Conservation (phyloP, 306 rosid genomes). For the Quercus dentata region DNA sequence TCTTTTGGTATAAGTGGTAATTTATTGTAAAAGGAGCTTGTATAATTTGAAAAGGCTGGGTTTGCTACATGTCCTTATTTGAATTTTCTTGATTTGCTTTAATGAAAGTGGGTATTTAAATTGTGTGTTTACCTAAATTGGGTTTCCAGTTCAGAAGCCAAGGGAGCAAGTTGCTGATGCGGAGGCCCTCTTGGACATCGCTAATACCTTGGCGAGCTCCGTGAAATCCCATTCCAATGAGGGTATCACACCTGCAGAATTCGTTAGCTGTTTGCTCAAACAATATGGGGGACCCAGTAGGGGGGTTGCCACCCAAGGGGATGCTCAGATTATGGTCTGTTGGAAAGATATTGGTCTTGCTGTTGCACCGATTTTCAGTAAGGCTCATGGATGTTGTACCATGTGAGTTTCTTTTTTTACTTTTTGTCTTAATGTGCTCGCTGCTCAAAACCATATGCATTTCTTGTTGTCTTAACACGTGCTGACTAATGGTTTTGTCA, state of each 20-base stretch:
- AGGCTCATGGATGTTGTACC: conserved; percentile 56
- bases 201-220: conserved; percentile 47
- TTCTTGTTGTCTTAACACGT: not conserved
- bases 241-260: conserved; percentile 67
- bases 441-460: not conserved
- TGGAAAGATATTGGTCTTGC: conserved; percentile 55
- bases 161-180: conserved; percentile 90
- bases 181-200: conserved; percentile 64
- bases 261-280: conserved; percentile 47
- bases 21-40: too few relatives aligned
- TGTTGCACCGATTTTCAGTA: conserved; percentile 52
- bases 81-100: not conserved
- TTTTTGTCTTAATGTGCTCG: not conserved
- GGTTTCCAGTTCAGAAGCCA: conserved; percentile 64
- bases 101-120: not conserved
- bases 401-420: conserved; percentile 40
- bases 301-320: not conserved
- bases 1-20: too few relatives aligned
- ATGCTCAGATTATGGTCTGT: conserved; percentile 11
- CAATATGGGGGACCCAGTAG: conserved; percentile 31
- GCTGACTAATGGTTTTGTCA: not conserved
- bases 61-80: too few relatives aligned
- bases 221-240: conserved; percentile 56
- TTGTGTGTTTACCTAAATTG: not conserved
- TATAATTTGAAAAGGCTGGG: too few relatives aligned